Evolutionary conservation across 2,329 filamentous ascomycete genomes (phyloP).

Genomic region (Colletotrichum lindemuthianum): DNA sequence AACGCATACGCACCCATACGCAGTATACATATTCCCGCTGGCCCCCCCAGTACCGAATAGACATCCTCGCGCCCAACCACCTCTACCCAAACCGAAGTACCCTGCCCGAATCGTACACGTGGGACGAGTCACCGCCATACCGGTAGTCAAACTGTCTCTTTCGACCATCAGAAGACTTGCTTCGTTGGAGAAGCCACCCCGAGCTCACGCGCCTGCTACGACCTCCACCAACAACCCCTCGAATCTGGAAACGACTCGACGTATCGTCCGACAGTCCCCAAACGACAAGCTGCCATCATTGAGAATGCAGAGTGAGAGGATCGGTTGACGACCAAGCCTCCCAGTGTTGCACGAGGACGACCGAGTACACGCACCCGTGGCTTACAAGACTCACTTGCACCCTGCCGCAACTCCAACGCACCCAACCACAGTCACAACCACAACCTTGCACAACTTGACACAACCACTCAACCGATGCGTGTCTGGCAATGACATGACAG

Average conservation of each 20-base stretch:
- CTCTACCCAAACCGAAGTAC: conserved; percentile 28
- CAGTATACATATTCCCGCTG: conserved; percentile 27
- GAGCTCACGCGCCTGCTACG: conserved; percentile 6
- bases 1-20: conserved; percentile 13
- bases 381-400: conserved; percentile 22
- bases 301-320: conserved; percentile 25
- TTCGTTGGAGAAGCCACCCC: conserved; percentile 16
- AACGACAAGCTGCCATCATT: neutral
- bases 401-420: conserved; percentile 7
- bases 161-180: neutral
- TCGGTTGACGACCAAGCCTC: neutral
- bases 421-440: conserved; percentile 14
- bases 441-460: conserved; percentile 30
- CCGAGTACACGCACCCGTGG: too few species aligned
- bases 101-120: conserved; percentile 32
- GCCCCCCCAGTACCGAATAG: conserved; percentile 13
- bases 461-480: conserved; percentile 12
- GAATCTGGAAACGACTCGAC: conserved; percentile 13
- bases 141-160: conserved; percentile 12
- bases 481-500: conserved; percentile 25
- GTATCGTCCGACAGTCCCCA: too few species aligned
- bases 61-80: conserved; percentile 33
- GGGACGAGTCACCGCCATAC: conserved; percentile 34
- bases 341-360: too few species aligned
- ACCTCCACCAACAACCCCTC: conserved; percentile 13